Evolutionary conservation across 2,329 filamentous ascomycete genomes (phyloP), one percentile per base, ranked within the genome.

Genomic region (Exophiala sp.): DNA sequence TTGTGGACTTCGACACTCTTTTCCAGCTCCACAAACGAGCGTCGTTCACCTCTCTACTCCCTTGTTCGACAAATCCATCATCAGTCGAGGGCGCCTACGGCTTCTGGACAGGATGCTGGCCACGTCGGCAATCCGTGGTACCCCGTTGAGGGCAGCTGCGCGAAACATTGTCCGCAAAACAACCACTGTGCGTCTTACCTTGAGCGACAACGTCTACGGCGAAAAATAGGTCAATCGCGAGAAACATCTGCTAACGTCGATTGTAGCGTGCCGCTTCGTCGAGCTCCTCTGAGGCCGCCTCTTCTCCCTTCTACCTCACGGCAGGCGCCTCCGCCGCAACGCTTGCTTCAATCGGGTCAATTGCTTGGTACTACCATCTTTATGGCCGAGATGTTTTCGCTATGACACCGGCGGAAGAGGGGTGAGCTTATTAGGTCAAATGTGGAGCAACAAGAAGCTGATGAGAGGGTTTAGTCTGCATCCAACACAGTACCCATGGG

Each of bases 351-450:
- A 77, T 88, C 72, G 90, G 89, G 65, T 91, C 91, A 62, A 83
- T 91, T 66, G 90, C 88, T 64, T 97, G 90, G 89, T 97, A 96
- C 77, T 95, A 91, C 73, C 88, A 95, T 74, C 83, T 95, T 64
- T 97, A 95, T 73, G 93, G 90, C 66, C 82, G 87, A 64, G 83
- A 86, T 64, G 85, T 87, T 57, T 81, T 88, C 72, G 93, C 93
- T 64, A 86, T 86, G 83, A 90, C 91, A 64, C 89, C 88, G 59
- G 86, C 86, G 66, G 93, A 98, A 78, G 93, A 98, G 82, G 93
- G 93, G 93, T 98, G 79, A 84, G 91, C 47, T 54, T 60, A 49
- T 56, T 54, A 61, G 58, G 62, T 56, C 51, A 54, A 62, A 60
- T 55, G 50, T 63, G 51, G 55, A 53, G 56, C 50, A 50, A 57